Evolutionary conservation across 176 grass and related monocot genomes (phyloP).

Genomic region (Rhynchospora breviuscula): DNA sequence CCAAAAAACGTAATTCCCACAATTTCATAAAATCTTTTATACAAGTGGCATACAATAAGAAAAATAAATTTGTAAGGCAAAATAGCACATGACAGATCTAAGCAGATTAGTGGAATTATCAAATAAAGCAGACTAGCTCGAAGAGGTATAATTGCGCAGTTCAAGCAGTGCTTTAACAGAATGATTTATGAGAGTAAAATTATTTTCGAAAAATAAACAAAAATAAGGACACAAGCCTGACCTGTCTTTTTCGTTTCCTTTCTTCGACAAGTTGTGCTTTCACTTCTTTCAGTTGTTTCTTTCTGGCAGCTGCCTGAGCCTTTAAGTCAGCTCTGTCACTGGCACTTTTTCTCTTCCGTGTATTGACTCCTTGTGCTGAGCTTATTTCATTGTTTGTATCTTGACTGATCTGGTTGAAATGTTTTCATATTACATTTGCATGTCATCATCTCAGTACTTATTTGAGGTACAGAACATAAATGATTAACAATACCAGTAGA

Average conservation of each 20-base stretch:
- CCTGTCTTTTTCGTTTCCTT: conserved; percentile 32
- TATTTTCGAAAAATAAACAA: background rate
- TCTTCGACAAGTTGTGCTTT: conserved; percentile 47
- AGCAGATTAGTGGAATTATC: background rate
- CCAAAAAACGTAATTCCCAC: background rate
- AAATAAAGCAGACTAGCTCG: background rate
- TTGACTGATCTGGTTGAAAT: conserved; percentile 10
- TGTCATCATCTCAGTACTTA: conserved; percentile 8
- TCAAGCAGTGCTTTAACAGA: background rate
- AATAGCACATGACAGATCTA: background rate
- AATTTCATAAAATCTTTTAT: background rate
- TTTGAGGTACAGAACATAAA: background rate
- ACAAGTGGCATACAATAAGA: background rate
- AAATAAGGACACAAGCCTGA: background rate
- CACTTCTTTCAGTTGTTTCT: conserved; percentile 38
- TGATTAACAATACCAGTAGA: background rate
- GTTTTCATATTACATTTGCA: background rate
- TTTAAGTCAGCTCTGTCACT: conserved; percentile 5
- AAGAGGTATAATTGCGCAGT: background rate
- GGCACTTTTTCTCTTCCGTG: background rate
- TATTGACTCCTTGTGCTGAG: conserved; percentile 18
- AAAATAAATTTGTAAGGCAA: background rate
- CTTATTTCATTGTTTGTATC: conserved; percentile 13
- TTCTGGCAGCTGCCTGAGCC: conserved; percentile 11
- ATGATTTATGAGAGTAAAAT: background rate